Evolutionary conservation across 345 rosid genomes (phyloP).

Genomic region (Aquilaria yunnanensis): DNA sequence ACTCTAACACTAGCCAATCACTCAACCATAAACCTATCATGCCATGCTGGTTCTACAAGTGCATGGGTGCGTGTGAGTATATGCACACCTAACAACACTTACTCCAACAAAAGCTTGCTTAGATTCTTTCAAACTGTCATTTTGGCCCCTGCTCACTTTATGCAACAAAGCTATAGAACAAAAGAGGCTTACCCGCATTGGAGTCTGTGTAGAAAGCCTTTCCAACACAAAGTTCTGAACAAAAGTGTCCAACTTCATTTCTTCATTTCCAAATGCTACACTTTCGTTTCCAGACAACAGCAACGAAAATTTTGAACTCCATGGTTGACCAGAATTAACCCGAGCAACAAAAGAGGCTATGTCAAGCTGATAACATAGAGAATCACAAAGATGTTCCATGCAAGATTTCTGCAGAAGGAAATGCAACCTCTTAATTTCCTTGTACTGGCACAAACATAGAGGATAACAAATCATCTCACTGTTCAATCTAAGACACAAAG

Average conservation of each 20-base stretch:
- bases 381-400: slow-evolving; percentile 80
- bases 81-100: no score
- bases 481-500: slow-evolving; percentile 5
- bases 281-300: slow-evolving; percentile 52
- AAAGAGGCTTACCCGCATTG: slow-evolving; percentile 60
- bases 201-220: slow-evolving; percentile 92
- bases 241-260: slow-evolving; percentile 56
- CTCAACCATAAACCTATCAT: no score
- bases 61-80: no score
- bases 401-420: slow-evolving; percentile 55
- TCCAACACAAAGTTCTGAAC: slow-evolving; percentile 95
- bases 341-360: slow-evolving; percentile 84
- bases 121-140: no score
- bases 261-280: slow-evolving; percentile 34
- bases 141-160: no score
- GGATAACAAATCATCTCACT: slow-evolving; percentile 3
- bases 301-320: slow-evolving; percentile 67
- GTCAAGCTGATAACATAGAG: slow-evolving; percentile 81
- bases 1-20: no score
- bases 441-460: neutral
- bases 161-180: no score
- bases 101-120: no score
- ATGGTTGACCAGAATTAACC: slow-evolving; percentile 77
- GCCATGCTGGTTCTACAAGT: no score
- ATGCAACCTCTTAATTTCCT: neutral